Evolutionary conservation across 345 rosid genomes (phyloP).

Genomic region (Hypericum perforatum): DNA sequence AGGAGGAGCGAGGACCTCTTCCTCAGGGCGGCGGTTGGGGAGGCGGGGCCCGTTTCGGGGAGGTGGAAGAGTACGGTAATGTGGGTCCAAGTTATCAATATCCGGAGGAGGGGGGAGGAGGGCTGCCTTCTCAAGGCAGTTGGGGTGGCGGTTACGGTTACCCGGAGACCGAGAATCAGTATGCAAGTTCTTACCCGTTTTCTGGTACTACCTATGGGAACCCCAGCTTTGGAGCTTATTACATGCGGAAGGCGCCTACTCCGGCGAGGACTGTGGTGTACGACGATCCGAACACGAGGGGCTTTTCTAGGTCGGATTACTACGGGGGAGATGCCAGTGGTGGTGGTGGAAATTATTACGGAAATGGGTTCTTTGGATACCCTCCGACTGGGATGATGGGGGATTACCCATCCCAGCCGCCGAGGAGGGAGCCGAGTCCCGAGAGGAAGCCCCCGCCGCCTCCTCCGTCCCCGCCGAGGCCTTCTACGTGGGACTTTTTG

Average conservation of each 20-base stretch:
- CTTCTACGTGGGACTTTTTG: conserved; percentile 69
- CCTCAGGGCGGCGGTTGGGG: background rate
- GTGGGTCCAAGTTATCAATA: no score
- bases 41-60: background rate
- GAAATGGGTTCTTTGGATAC: conserved; percentile 43
- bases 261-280: conserved; percentile 56
- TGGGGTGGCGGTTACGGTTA: conserved; percentile 19
- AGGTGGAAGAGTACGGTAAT: no score
- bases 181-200: conserved; percentile 1
- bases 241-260: conserved; percentile 65
- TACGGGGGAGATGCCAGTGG: no score
- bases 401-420: conserved; percentile 14
- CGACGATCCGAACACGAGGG: conserved; percentile 41
- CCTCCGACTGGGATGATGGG: conserved; percentile 17
- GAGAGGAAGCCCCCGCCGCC: conserved; percentile 32
- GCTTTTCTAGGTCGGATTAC: conserved; percentile 23
- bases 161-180: conserved; percentile 3
- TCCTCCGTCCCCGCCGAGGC: conserved; percentile 75
- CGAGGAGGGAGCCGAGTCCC: conserved; percentile 20
- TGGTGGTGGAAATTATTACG: conserved; percentile 7
- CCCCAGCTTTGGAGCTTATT: conserved; percentile 28
- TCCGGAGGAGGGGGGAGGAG: conserved; percentile 3
- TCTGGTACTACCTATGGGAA: background rate
- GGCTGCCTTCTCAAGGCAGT: conserved; percentile 27
- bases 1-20: background rate